Percentiles rank a stretch among this genome's conserved stretches.
These are phyloP conservation scores for Candida rishiriensis DNA, from an alignment of 805 yeast species.

Conservation along the genomic window DNA sequence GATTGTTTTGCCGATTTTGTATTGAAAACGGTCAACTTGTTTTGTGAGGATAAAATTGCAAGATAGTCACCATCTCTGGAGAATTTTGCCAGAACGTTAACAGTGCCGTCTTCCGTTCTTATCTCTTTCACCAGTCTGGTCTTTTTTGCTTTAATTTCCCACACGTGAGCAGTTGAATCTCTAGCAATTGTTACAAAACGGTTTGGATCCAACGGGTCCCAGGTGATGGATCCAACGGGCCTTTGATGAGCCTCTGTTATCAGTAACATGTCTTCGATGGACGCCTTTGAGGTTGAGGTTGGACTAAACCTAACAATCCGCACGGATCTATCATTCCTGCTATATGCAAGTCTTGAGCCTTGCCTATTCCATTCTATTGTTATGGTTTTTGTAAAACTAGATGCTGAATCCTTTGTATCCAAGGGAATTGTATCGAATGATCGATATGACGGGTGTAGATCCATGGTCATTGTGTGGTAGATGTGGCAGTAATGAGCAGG, in stretches of 20 bases:
- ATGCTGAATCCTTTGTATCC: conserved; percentile 8
- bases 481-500: no score
- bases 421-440: conserved; percentile 10
- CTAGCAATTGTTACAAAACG: conserved; percentile 43
- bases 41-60: conserved; percentile 34
- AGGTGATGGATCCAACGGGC: conserved; percentile 38
- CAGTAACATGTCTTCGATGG: conserved; percentile 30
- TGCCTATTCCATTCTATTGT: conserved; percentile 35
- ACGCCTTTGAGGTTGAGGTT: conserved; percentile 11
- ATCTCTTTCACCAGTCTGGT: conserved; percentile 19
- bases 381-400: conserved; percentile 30
- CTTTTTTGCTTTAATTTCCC: conserved; percentile 34
- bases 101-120: conserved; percentile 3
- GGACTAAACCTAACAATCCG: conserved; percentile 34
- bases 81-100: conserved; percentile 26
- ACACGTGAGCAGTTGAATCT: conserved; percentile 37
- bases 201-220: conserved; percentile 41
- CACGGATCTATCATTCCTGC: conserved; percentile 40
- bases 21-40: conserved; percentile 29
- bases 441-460: no score
- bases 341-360: conserved; percentile 38
- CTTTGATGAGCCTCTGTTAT: conserved; percentile 38
- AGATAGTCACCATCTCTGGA: conserved; percentile 38
- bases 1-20: background rate
- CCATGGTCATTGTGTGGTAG: no score